phyloP scores from a whole-genome alignment of 2,329 filamentous ascomycete species.

The Exophiala spinifera region DNA sequence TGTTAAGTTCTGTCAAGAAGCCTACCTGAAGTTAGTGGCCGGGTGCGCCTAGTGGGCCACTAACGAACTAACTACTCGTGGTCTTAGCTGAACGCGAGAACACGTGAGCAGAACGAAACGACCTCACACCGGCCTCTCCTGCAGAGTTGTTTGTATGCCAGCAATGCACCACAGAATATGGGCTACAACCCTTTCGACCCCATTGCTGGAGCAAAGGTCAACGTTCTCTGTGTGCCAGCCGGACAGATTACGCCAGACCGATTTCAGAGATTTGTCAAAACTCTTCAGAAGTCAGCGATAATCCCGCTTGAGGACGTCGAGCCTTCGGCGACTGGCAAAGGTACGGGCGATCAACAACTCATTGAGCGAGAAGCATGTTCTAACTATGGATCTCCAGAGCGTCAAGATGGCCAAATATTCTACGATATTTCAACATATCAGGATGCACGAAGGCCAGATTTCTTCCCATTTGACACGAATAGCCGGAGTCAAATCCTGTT shows the following conservation, averaged over 20 bases:
- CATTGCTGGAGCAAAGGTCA: slow-evolving; percentile 85
- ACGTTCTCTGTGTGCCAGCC: slow-evolving; percentile 80
- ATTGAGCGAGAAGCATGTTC: neutral
- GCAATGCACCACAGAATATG: slow-evolving; percentile 55
- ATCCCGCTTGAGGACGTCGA: slow-evolving; percentile 9
- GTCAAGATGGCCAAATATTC: slow-evolving; percentile 12
- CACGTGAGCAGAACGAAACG: neutral
- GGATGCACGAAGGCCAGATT: slow-evolving; percentile 13
- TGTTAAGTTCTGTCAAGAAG: no score
- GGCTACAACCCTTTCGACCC: slow-evolving; percentile 84
- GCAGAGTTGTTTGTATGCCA: neutral
- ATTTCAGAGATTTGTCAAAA: slow-evolving; percentile 74
- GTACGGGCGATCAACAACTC: neutral
- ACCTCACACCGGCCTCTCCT: neutral
- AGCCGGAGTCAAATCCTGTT: slow-evolving; percentile 80
- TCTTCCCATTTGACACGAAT: slow-evolving; percentile 83
- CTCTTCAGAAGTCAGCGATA: slow-evolving; percentile 63
- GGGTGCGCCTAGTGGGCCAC: no score
- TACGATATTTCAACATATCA: slow-evolving; percentile 19
- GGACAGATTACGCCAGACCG: slow-evolving; percentile 79
- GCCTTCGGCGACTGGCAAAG: slow-evolving; percentile 2
- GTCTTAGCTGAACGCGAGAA: slow-evolving; percentile 4
- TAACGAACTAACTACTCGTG: no score
- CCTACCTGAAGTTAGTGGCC: no score
- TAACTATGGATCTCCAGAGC: neutral